phyloP scores from a whole-genome alignment of 768 basidiomycete genomes.

The Boletellus emodensis region DNA sequence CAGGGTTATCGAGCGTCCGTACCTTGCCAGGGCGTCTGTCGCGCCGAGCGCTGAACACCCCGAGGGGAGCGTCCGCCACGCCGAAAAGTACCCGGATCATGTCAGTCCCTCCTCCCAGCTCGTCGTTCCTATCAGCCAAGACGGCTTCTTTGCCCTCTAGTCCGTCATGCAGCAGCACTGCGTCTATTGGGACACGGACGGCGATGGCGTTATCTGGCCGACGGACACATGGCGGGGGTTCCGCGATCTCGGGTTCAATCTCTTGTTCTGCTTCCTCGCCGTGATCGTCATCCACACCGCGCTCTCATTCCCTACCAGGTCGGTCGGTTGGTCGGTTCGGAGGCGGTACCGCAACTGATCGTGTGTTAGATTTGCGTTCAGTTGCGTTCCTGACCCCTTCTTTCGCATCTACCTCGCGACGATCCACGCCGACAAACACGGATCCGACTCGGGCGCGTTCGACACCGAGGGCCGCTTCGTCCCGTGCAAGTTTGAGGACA shows the following conservation, averaged over 20 bases:
- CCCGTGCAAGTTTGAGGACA: slow-evolving; percentile 41
- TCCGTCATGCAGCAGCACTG: slow-evolving; percentile 42
- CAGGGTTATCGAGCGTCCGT: slow-evolving; percentile 23
- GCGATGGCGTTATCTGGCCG: slow-evolving; percentile 44
- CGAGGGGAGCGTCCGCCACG: slow-evolving; percentile 16
- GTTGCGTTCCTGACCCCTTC: slow-evolving; percentile 39
- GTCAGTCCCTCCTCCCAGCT: slow-evolving; percentile 12
- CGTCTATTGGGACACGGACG: slow-evolving; percentile 38
- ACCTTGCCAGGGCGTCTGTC: slow-evolving; percentile 26
- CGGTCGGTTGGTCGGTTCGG: not conserved
- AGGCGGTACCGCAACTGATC: not conserved
- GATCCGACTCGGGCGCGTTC: slow-evolving; percentile 41
- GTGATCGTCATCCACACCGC: slow-evolving; percentile 32
- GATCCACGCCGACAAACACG: slow-evolving; percentile 40
- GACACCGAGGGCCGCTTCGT: slow-evolving; percentile 41
- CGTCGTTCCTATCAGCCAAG: not conserved
- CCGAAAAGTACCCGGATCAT: slow-evolving; percentile 16
- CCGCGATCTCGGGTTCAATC: slow-evolving; percentile 39
- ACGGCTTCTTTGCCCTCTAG: slow-evolving; percentile 7
- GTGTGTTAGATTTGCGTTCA: slow-evolving; percentile 14
- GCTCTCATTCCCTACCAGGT: slow-evolving; percentile 36
- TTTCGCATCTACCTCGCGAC: slow-evolving; percentile 35
- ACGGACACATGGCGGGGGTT: slow-evolving; percentile 40
- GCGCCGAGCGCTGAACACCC: slow-evolving; percentile 26
- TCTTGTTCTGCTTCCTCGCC: slow-evolving; percentile 34